Base-by-base conservation (phyloP, 2,329 filamentous ascomycete species). In the Trichoderma simmonsii region DNA sequence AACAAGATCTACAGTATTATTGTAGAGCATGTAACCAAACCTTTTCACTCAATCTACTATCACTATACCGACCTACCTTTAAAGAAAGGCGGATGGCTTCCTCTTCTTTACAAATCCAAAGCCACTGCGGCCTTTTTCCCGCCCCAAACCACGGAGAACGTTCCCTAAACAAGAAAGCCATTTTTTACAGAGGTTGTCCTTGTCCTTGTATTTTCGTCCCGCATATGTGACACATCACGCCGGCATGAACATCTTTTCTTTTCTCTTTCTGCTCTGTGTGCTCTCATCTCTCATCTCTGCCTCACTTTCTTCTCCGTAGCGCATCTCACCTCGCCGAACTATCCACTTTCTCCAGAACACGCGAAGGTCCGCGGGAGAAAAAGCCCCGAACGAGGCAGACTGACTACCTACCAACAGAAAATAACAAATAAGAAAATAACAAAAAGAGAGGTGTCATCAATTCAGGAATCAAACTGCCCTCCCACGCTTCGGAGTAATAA, bases 171-270 rank as follows among this genome's bases (percentile, higher is more conserved):
- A 24, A 61, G 56, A 51, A 69, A 61, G 39, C 56, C 57, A 28
- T 34, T 48, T 61, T 12, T 43, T 26, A 18, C 14, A 7, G 9
- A 26, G 6, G 15, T 60, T 48, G 54, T 60, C 65, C 54, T 68
- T 57, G 54, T 68, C 65, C 54, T 48, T 68, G 28, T 63, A 24
- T 18, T 12, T 21, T 36, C 57, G 39, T 32, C 43, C 21, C 63
- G 71, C 73, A 73, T 64, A 74, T 72, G 70, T 74, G 73, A 74
- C 69, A 73, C 56, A 73, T 74, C 73, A 74, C 48, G 70, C 70
- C 60, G 60, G 39, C 68, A n/a, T 32, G 18, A 63, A 36, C 66
- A 14, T 34, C 36, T 51, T n/a, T 18, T 51, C 28, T 62, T 36
- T 11, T 48, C 30, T 60, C 12, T 24, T 9, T 48, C 51, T 26